Evolutionary conservation across 1,284 basidiomycete species (phyloP), one percentile per base, ranked within the genome.

Genomic region (Ustilago curta): DNA sequence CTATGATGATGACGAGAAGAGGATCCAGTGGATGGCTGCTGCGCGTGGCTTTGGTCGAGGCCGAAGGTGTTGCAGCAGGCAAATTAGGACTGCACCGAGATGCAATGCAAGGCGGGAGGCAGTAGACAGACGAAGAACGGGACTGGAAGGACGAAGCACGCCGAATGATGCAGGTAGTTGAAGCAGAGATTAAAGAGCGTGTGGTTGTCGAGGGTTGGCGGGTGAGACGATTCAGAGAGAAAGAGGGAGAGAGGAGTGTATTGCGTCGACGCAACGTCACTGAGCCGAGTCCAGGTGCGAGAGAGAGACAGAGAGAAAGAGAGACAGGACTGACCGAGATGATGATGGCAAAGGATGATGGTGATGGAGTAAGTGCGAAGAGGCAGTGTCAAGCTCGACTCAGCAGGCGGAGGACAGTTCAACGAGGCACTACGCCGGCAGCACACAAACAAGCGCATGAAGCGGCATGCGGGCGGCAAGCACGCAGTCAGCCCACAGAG

Each of bases 101-200:
- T 51, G 50, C 32, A 25, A 37, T 40, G 50, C 37, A 27, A 40
- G 39, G 50, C 50, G 11, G 12, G 37, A 27, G 11, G 48, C 14
- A n/a, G 2, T 23, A 27, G 11, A 32, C 14, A 29, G 47, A 19
- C 7, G 48, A 31, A 35, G 16, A 35, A 49, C 32, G 48, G 31
- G 31, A 32, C 31, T 4, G 31, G 31, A 37, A 37, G 35, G 14
- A 37, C 35, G 35, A 12, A 37, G 35, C 35, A 37, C 35, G 35
- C 9, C 14, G 9, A 16, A 37, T 11, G 35, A 47, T 47, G 47
- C 47, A 48, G 21, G 19, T 27, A 27, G 29, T 8, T 48, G 47
- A 45, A 27, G 14, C 25, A 27, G 21, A 45, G 25, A 25, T 14
- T 19, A 48, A 48, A 48, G 47, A 50, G 48, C 48, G 48, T 37